Conservation (phyloP, 441 rosid species). For the Pelargonium exstipulatum region DNA sequence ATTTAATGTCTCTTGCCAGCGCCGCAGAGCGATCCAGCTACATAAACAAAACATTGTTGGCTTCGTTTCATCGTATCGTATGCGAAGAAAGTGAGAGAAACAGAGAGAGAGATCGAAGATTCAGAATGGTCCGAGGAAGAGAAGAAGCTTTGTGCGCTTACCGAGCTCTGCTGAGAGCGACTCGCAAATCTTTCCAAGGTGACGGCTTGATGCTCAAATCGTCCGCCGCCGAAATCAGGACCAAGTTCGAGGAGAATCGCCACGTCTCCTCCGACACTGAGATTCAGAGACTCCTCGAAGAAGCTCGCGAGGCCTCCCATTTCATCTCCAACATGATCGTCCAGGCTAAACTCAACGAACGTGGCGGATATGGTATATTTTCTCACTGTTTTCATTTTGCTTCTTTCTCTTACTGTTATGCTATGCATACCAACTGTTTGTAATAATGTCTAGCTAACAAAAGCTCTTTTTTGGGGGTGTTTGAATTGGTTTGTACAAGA, state of each 20-base stretch:
- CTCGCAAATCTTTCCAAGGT: constrained; percentile 67
- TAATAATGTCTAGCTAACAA: too few species aligned
- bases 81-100: background rate
- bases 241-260: constrained; percentile 76
- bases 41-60: too few species aligned
- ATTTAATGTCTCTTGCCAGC: too few species aligned
- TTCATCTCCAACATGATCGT: constrained; percentile 84
- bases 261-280: constrained; percentile 51
- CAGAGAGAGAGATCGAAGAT: constrained; percentile 7
- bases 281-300: constrained; percentile 59
- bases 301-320: constrained; percentile 68
- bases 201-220: constrained; percentile 63
- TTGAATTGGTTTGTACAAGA: too few species aligned
- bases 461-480: too few species aligned
- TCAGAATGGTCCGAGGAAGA: constrained; percentile 30
- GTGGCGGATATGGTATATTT: constrained; percentile 69
- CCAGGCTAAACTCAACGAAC: constrained; percentile 67
- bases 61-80: too few species aligned
- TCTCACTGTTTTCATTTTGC: too few species aligned
- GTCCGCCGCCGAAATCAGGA: constrained; percentile 66
- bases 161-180: constrained; percentile 64
- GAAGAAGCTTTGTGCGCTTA: constrained; percentile 59
- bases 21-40: too few species aligned
- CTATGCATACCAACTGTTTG: too few species aligned
- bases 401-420: background rate